A percentile compares a stretch with the other conserved stretches of the same genome.
Evolutionary conservation across 768 basidiomycete species (phyloP).

Genomic region (Termitomyces sp.): DNA sequence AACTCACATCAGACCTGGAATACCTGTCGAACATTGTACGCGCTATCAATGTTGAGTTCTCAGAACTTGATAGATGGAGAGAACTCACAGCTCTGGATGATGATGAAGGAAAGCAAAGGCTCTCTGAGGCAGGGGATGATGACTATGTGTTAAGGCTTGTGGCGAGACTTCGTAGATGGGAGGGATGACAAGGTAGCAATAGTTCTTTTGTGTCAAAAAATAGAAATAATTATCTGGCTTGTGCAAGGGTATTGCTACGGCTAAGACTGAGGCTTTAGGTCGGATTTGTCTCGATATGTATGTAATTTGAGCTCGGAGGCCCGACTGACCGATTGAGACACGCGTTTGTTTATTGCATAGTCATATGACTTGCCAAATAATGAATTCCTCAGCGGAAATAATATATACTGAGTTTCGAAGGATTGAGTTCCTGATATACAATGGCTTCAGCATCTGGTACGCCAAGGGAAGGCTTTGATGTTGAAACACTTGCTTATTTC

Average conservation of each 20-base stretch:
- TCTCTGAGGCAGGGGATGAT: slow-evolving; percentile 19
- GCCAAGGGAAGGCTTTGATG: slow-evolving; percentile 1
- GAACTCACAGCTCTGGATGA: slow-evolving; percentile 61
- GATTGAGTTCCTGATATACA: neutral
- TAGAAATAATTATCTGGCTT: neutral
- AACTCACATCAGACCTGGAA: slow-evolving; percentile 81
- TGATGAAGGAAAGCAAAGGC: slow-evolving; percentile 31
- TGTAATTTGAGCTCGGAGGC: neutral
- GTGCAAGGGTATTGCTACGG: neutral
- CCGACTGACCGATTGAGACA: neutral
- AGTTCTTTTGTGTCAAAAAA: neutral
- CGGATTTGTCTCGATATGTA: no score
- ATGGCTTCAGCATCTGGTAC: slow-evolving; percentile 40
- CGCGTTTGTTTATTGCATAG: neutral
- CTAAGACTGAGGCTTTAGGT: neutral
- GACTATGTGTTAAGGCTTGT: slow-evolving; percentile 31
- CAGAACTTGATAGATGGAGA: slow-evolving; percentile 77
- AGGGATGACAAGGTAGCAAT: slow-evolving; percentile 4
- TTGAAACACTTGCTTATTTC: slow-evolving; percentile 5
- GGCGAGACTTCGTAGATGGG: slow-evolving; percentile 24
- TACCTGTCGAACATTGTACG: slow-evolving; percentile 89
- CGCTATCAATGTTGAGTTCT: slow-evolving; percentile 85
- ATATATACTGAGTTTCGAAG: neutral
- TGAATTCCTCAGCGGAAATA: neutral
- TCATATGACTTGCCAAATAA: slow-evolving; percentile 5